These are phyloP conservation scores for Dendrocalamus sinicus DNA, from an alignment of 176 grass and related monocot genomes.

Conservation along the genomic window DNA sequence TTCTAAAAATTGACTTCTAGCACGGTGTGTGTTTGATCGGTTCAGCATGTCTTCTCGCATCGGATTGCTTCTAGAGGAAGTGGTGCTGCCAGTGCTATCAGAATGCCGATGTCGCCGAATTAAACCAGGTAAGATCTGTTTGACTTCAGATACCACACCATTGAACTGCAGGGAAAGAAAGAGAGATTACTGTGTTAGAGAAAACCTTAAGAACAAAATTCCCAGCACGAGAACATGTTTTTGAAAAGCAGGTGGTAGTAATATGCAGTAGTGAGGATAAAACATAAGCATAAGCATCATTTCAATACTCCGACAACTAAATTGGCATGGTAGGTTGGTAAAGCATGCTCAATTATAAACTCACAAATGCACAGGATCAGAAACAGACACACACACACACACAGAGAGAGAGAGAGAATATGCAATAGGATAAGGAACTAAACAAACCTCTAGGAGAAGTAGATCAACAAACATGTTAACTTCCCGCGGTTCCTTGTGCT, in stretches of 20 bases:
- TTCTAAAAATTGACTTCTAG: conserved; percentile 98
- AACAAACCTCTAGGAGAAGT: conserved; percentile 93
- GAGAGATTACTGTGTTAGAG: neutral
- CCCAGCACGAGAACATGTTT: conserved; percentile 22
- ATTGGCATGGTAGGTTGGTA: conserved; percentile 23
- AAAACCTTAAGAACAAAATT: conserved; percentile 17
- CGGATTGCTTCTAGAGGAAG: conserved; percentile 92
- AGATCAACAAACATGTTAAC: conserved; percentile 99
- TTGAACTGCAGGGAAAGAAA: conserved; percentile 71
- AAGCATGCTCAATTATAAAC: conserved; percentile 25
- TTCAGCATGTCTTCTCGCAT: conserved; percentile 79
- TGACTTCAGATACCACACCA: conserved; percentile 76
- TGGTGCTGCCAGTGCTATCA: conserved; percentile 90
- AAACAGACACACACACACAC: neutral
- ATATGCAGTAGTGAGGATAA: conserved; percentile 15
- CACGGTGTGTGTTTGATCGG: conserved; percentile 75
- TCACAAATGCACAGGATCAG: neutral
- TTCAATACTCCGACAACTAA: conserved; percentile 22
- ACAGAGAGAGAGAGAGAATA: neutral
- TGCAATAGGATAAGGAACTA: conserved; percentile 21
- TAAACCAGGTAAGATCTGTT: conserved; percentile 87
- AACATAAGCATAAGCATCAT: neutral
- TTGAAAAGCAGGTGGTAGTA: conserved; percentile 2
- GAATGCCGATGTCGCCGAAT: conserved; percentile 83
- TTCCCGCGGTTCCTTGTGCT: conserved; percentile 99